Conservation (phyloP, 768 basidiomycete species). For the Pulveroboletus sp. region DNA sequence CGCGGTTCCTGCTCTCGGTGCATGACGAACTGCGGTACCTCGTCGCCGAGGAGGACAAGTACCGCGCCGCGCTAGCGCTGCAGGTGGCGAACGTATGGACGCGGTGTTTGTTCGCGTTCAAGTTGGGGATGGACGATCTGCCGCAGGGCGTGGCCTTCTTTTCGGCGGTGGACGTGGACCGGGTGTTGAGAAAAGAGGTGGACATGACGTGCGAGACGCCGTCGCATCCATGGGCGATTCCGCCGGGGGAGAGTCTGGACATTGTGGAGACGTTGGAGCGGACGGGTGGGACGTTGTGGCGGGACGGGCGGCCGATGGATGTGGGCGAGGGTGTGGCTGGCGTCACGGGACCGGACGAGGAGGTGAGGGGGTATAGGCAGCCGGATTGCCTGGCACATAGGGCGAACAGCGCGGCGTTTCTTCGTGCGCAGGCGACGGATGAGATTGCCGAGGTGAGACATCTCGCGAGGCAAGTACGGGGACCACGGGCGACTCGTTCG, state of each 20-base stretch:
- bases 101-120: conserved; percentile 82
- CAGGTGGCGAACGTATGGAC: conserved; percentile 98
- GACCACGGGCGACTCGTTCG: not conserved
- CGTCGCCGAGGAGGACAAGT: conserved; percentile 81
- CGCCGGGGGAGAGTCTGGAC: conserved; percentile 82
- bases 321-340: conserved; percentile 17
- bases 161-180: conserved; percentile 92
- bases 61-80: conserved; percentile 86
- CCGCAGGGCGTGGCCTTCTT: conserved; percentile 97
- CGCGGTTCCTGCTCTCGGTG: conserved; percentile 92
- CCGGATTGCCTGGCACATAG: conserved; percentile 67
- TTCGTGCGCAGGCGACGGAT: conserved; percentile 72
- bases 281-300: conserved; percentile 69
- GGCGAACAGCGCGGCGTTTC: conserved; percentile 57
- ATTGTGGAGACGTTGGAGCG: conserved; percentile 61
- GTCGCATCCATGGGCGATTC: conserved; percentile 77
- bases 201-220: conserved; percentile 96
- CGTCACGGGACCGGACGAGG: conserved; percentile 11
- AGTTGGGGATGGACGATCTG: conserved; percentile 92
- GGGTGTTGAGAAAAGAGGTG: conserved; percentile 89
- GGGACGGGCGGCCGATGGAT: conserved; percentile 55
- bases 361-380: conserved; percentile 43
- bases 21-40: conserved; percentile 97
- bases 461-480: conserved; percentile 48
- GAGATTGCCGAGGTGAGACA: conserved; percentile 70